A percentile compares a stretch with the other conserved stretches of the same genome.
Evolutionary conservation across 257 asterid species (phyloP).

Genomic region (Dorcoceras hygrometricum): DNA sequence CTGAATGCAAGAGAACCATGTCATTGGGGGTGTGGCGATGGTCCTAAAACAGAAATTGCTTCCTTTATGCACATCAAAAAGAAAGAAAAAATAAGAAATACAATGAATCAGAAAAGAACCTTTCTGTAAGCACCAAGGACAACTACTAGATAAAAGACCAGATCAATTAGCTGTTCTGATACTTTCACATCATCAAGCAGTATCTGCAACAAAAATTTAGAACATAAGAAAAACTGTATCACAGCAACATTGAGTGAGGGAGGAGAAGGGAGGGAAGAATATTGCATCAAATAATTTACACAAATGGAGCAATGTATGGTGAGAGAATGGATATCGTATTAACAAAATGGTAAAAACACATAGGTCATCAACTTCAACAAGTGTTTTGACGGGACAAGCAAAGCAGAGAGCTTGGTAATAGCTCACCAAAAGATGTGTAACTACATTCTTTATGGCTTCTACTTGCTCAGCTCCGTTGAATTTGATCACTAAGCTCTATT

Average conservation of each 20-base stretch:
- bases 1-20: constrained; percentile 82
- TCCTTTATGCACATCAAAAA: constrained; percentile 23
- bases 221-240: constrained; percentile 23
- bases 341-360: background rate
- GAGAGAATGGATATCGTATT: background rate
- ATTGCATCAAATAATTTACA: no score
- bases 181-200: constrained; percentile 80
- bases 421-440: background rate
- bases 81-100: background rate
- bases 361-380: background rate
- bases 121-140: constrained; percentile 68
- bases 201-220: constrained; percentile 52
- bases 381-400: background rate
- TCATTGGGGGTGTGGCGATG: constrained; percentile 50
- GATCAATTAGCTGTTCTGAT: constrained; percentile 82
- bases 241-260: constrained; percentile 6
- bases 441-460: no score
- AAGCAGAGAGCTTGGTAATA: background rate
- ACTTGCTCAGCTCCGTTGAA: background rate
- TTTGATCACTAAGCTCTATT: background rate
- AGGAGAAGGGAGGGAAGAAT: background rate
- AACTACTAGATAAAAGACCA: constrained; percentile 69
- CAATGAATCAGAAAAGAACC: constrained; percentile 44
- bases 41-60: constrained; percentile 39
- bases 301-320: background rate